These are phyloP conservation scores for Aspergillus latus DNA, from an alignment of 2,329 filamentous ascomycete genomes.

Conservation along the genomic window DNA sequence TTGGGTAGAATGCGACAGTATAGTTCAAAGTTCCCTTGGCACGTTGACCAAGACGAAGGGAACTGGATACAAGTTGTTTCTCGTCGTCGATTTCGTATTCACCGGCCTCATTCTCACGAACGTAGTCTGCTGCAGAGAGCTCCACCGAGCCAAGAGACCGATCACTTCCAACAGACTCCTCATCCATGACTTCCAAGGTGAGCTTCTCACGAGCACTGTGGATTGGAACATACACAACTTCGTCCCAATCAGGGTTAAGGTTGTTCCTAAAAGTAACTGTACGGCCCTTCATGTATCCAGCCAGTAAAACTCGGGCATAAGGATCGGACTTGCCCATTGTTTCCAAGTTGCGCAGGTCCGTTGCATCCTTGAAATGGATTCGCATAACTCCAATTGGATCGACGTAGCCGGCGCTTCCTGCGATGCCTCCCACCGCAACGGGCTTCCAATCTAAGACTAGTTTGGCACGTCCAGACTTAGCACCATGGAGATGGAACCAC, in stretches of 20 bases:
- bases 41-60: conserved; percentile 71
- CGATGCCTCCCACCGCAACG: conserved; percentile 76
- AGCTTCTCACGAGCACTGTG: conserved; percentile 82
- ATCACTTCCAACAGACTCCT: conserved; percentile 88
- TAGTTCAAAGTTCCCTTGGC: conserved; percentile 80
- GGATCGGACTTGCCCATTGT: conserved; percentile 96
- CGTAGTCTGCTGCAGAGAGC: conserved; percentile 73
- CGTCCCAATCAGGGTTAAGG: conserved; percentile 91
- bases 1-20: conserved; percentile 86
- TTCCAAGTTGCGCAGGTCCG: conserved; percentile 85
- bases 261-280: conserved; percentile 97
- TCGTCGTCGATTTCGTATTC: conserved; percentile 77
- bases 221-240: conserved; percentile 89
- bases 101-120: conserved; percentile 73
- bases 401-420: conserved; percentile 80
- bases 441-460: conserved; percentile 94
- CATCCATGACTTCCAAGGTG: conserved; percentile 91
- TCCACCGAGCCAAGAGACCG: conserved; percentile 82
- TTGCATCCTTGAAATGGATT: conserved; percentile 82
- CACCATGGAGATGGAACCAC: conserved; percentile 87
- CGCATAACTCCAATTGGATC: conserved; percentile 94
- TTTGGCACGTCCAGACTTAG: conserved; percentile 81
- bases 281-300: conserved; percentile 83
- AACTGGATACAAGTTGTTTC: conserved; percentile 66
- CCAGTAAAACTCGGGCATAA: conserved; percentile 83